Evolutionary conservation across 2,329 filamentous ascomycete species (phyloP), one percentile per base, ranked within the genome.

Genomic region (Trichophyton verrucosum): DNA sequence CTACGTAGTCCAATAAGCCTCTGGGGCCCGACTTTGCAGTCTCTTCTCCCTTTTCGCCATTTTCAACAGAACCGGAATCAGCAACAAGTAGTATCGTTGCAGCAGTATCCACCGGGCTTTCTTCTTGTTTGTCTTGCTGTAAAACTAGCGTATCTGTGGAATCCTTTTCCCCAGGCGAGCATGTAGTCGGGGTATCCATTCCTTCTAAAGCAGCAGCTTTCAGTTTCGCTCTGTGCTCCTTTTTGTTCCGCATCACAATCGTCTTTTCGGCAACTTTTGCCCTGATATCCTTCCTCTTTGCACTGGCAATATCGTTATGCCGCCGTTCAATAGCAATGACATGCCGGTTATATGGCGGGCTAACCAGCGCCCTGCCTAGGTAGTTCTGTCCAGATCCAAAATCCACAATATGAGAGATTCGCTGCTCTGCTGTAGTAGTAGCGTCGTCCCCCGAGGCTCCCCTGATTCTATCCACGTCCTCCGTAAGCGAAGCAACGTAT

Each of bases 351-450:
- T 95, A 96, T 0, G 91, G 91, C 60, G 86, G 80, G 64, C 87
- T 90, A 13, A 92, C 92, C 61, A 99, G 78, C 0, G 89, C 88
- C 53, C 94, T 82, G 0, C 94, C 92, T 2, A 99, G 84, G 69
- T 99, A 99, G 70, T 96, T 97, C 72, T 97, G 92, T 0, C 94
- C 94, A 59, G 91, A 96, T 30, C 94, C 94, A 73, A 97, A 96
- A 74, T 99, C 94, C 57, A 97, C 86, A 62, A 96, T 85, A 75
- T 97, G 91, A 0, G 90, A 89, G 63, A 96, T 85, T 5, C 68
- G 66, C 5, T 71, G 69, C 7, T 60, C 8, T 60, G 7, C 40
- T 17, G 33, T 38, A 20, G 20, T 38, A 20, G 20, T 20, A 9
- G 27, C 33, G 22, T 20, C 46, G 7, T n/a, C 46, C 64, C 56